phyloP scores from a whole-genome alignment of 495 filamentous ascomycete genomes.

The Lasiosphaeria ovina region DNA sequence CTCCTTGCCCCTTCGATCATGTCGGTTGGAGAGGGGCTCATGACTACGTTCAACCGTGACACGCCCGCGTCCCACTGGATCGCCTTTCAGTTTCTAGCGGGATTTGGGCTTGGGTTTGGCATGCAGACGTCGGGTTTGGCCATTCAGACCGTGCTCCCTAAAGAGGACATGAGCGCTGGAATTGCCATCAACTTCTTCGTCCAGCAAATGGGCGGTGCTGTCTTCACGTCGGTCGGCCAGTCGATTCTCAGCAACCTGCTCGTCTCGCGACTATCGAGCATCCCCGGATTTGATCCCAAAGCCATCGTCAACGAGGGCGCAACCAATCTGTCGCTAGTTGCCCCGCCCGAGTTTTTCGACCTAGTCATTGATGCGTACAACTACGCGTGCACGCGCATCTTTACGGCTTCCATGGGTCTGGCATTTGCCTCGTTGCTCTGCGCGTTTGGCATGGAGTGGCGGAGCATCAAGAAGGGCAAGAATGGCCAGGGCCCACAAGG shows the following conservation, averaged over 20 bases:
- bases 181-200: slow-evolving; percentile 64
- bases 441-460: slow-evolving; percentile 59
- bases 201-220: slow-evolving; percentile 63
- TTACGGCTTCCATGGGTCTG: slow-evolving; percentile 53
- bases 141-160: slow-evolving; percentile 59
- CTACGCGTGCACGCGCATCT: slow-evolving; percentile 52
- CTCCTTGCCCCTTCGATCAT: slow-evolving; percentile 56
- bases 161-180: slow-evolving; percentile 59
- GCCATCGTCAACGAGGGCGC: slow-evolving; percentile 56
- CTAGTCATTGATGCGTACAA: slow-evolving; percentile 57
- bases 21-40: slow-evolving; percentile 63
- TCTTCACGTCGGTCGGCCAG: slow-evolving; percentile 65
- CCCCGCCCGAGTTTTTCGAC: slow-evolving; percentile 41
- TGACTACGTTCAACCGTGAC: slow-evolving; percentile 60
- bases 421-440: slow-evolving; percentile 51
- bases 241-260: slow-evolving; percentile 62
- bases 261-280: slow-evolving; percentile 42
- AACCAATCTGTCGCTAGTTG: slow-evolving; percentile 48
- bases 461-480: slow-evolving; percentile 52
- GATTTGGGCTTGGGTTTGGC: slow-evolving; percentile 69
- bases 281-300: slow-evolving; percentile 47
- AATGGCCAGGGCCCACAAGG: slow-evolving; percentile 19
- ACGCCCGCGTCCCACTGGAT: slow-evolving; percentile 62
- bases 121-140: slow-evolving; percentile 67
- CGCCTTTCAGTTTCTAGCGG: slow-evolving; percentile 68